These are phyloP conservation scores for Astrothelium subdiscretum DNA, from an alignment of 495 filamentous ascomycete species.

Conservation along the genomic window DNA sequence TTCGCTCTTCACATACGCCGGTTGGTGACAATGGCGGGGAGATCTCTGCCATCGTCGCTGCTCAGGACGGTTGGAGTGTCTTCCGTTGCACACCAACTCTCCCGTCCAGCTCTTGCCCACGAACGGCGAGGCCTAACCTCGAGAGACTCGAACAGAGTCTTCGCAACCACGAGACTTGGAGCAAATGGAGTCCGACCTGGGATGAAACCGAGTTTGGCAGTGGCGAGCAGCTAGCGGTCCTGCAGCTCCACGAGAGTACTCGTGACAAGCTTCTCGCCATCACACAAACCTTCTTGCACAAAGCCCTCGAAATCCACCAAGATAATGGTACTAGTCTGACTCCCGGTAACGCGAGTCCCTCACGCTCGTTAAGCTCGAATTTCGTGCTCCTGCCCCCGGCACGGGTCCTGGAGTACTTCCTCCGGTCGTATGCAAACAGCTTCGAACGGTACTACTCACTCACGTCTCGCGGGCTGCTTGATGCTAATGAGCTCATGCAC, in stretches of 20 bases:
- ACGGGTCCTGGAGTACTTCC: conserved; percentile 47
- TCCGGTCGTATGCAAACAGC: conserved; percentile 47
- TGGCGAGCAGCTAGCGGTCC: conserved; percentile 36
- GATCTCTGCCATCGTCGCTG: conserved; percentile 39
- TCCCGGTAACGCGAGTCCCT: conserved; percentile 24
- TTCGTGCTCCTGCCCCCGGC: conserved; percentile 48
- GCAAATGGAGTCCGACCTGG: conserved; percentile 35
- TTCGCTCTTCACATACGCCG: conserved; percentile 26
- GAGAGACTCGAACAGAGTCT: conserved; percentile 44
- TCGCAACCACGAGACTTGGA: conserved; percentile 29
- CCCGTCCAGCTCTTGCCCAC: conserved; percentile 40
- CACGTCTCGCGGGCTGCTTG: conserved; percentile 38
- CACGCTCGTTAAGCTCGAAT: conserved; percentile 33
- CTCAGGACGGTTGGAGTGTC: conserved; percentile 44
- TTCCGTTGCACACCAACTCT: conserved; percentile 44
- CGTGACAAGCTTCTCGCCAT: conserved; percentile 54
- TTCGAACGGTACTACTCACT: conserved; percentile 48
- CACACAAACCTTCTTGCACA: conserved; percentile 51
- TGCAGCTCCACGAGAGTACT: conserved; percentile 31
- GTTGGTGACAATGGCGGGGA: conserved; percentile 32
- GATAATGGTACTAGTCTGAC: conserved; percentile 22
- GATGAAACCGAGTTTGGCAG: conserved; percentile 38
- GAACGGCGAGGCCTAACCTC: conserved; percentile 45
- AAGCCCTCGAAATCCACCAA: conserved; percentile 48
- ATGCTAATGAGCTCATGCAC: conserved; percentile 48